Evolutionary conservation across 495 filamentous ascomycete species (phyloP).

Genomic region (Podospora anserina): DNA sequence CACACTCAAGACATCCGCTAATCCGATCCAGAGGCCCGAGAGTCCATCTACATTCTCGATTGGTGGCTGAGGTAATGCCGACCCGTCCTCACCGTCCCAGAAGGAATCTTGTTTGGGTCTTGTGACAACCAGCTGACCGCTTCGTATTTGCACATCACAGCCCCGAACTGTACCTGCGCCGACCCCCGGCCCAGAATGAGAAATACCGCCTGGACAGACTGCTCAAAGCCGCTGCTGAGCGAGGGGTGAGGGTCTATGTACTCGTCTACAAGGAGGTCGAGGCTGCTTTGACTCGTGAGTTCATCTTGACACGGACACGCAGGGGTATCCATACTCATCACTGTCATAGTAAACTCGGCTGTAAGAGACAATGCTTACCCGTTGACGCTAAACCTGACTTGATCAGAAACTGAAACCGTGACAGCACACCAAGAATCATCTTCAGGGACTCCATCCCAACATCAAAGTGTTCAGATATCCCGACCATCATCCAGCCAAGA

Average conservation of each 20-base stretch:
- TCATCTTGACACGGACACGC: constrained; percentile 4
- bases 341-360: constrained; percentile 61
- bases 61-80: constrained; percentile 72
- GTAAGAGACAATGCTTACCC: constrained; percentile 9
- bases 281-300: constrained; percentile 80
- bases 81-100: not conserved
- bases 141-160: constrained; percentile 23
- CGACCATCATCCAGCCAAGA: constrained; percentile 74
- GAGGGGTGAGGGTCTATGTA: constrained; percentile 82
- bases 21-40: constrained; percentile 56
- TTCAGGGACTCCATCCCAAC: constrained; percentile 78
- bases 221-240: constrained; percentile 80
- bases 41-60: constrained; percentile 91
- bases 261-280: constrained; percentile 97
- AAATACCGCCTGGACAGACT: constrained; percentile 86
- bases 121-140: constrained; percentile 9
- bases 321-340: constrained; percentile 4
- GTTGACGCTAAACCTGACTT: not conserved
- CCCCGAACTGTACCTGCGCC: constrained; percentile 83
- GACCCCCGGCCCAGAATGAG: constrained; percentile 78
- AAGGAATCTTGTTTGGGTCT: constrained; percentile 1
- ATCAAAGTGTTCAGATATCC: constrained; percentile 91
- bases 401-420: not conserved
- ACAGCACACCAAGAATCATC: constrained; percentile 77
- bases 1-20: constrained; percentile 15